phyloP scores from a whole-genome alignment of 192 early-diverging fungal genomes.

The Paraglomus brasilianum region DNA sequence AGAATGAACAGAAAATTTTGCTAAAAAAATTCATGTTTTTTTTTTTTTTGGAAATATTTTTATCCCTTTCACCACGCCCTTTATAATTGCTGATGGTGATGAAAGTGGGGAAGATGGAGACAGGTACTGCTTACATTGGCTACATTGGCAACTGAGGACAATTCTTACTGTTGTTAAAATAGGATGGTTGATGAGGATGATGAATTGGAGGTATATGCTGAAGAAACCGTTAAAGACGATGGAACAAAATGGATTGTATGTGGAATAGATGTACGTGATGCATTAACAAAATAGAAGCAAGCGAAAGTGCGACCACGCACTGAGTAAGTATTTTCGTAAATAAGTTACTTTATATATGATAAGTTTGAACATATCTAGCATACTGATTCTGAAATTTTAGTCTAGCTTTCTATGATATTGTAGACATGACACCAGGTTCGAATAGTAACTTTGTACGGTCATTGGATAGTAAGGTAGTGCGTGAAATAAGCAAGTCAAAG shows the following conservation, averaged over 20 bases:
- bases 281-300: background rate
- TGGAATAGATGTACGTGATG: background rate
- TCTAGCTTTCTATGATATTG: constrained; percentile 7
- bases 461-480: background rate
- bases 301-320: constrained; percentile 7
- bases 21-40: too few species aligned
- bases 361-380: background rate
- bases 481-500: constrained; percentile 8
- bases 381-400: constrained; percentile 16
- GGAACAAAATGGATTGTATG: constrained; percentile 10
- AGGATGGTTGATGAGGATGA: background rate
- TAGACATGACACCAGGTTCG: background rate
- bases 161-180: constrained; percentile 20
- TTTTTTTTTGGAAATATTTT: too few species aligned
- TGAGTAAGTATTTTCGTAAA: constrained; percentile 7
- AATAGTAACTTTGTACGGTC: constrained; percentile 8
- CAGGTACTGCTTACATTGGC: background rate
- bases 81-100: too few species aligned
- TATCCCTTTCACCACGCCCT: too few species aligned
- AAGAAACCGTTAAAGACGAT: constrained; percentile 5
- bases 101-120: too few species aligned
- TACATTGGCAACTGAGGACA: background rate
- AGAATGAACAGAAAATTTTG: too few species aligned
- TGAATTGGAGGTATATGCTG: background rate
- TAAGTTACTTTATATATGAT: too few species aligned